Evolutionary conservation across 176 grass and related monocot species (phyloP).

Genomic region (Tillandsia fasciculata): DNA sequence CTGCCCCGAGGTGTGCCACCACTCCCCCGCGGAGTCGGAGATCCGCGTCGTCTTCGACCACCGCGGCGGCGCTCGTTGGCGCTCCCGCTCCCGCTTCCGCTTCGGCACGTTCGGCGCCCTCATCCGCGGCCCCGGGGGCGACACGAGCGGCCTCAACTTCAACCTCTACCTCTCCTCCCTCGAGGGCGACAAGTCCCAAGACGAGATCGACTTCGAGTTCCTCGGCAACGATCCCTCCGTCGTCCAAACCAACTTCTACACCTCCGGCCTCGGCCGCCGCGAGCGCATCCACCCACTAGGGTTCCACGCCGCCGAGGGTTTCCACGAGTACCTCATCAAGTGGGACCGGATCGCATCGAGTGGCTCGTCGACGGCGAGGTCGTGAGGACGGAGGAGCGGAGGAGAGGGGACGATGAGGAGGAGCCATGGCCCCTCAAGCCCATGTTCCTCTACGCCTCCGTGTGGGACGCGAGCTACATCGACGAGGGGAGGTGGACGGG

Average conservation of each 20-base stretch:
- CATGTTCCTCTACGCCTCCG: constrained; percentile 66
- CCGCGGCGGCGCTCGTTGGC: constrained; percentile 57
- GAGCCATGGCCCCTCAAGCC: constrained; percentile 57
- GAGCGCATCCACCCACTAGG: constrained; percentile 45
- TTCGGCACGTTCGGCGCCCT: constrained; percentile 31
- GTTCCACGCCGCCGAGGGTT: constrained; percentile 44
- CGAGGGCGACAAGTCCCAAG: constrained; percentile 39
- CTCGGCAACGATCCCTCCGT: constrained; percentile 49
- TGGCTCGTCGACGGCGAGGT: constrained; percentile 58
- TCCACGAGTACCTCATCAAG: constrained; percentile 60
- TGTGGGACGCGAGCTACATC: constrained; percentile 65
- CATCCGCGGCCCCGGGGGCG: constrained; percentile 31
- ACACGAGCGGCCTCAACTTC: constrained; percentile 56
- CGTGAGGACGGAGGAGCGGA: constrained; percentile 40
- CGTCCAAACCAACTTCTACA: constrained; percentile 66
- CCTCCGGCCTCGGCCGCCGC: constrained; percentile 30
- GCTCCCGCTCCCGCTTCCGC: constrained; percentile 30
- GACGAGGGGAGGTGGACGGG: constrained; percentile 50
- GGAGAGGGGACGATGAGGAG: neutral
- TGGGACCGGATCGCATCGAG: constrained; percentile 39
- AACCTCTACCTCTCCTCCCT: constrained; percentile 74
- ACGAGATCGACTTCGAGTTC: constrained; percentile 87
- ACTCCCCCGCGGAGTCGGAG: constrained; percentile 22
- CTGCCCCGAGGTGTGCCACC: constrained; percentile 31
- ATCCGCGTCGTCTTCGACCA: constrained; percentile 61